Evolutionary conservation across 2,329 filamentous ascomycete genomes (phyloP).

Genomic region (Tolypocladium ophioglossoides): DNA sequence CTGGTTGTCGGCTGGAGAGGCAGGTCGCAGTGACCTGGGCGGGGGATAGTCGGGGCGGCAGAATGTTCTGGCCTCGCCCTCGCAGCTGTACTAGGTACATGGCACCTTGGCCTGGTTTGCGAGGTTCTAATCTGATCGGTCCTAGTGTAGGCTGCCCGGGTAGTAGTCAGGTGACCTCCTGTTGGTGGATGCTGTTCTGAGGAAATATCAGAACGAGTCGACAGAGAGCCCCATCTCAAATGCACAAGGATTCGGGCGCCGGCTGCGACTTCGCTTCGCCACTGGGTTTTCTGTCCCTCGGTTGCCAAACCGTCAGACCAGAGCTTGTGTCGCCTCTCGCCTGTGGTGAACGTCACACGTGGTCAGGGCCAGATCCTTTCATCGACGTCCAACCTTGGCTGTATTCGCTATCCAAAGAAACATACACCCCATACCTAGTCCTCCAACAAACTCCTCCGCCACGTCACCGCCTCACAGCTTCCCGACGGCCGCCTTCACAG

Average conservation of each 20-base stretch:
- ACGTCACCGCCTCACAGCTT: background rate
- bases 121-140: background rate
- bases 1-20: background rate
- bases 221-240: too few species aligned
- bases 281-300: too few species aligned
- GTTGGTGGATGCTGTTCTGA: background rate
- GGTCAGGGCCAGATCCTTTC: too few species aligned
- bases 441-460: background rate
- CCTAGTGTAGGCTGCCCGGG: background rate
- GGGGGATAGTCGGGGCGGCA: background rate
- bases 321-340: too few species aligned
- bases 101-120: background rate
- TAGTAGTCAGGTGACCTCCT: background rate
- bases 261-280: too few species aligned
- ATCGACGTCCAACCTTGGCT: too few species aligned
- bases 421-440: background rate
- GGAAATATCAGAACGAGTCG: too few species aligned
- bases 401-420: too few species aligned
- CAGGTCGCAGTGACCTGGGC: background rate
- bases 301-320: too few species aligned
- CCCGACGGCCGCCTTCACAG: slow-evolving; percentile 24
- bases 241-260: too few species aligned
- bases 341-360: too few species aligned
- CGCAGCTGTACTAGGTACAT: background rate
- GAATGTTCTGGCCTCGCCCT: background rate